Evolutionary conservation across 345 rosid genomes (phyloP).

Genomic region (Brassica carinata): DNA sequence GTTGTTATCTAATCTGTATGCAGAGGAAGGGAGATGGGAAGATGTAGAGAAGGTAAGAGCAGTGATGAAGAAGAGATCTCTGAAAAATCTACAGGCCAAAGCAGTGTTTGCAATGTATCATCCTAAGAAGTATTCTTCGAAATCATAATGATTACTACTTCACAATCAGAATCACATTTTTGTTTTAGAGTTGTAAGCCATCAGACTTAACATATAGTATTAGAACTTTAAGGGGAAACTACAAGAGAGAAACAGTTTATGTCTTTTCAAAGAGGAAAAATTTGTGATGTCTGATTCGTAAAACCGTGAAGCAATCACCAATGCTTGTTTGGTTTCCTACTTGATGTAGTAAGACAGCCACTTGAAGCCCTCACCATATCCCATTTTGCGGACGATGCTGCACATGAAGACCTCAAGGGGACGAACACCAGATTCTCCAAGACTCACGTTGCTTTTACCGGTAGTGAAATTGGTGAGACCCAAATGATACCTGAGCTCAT

Average conservation of each 20-base stretch:
- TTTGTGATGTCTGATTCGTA: background rate
- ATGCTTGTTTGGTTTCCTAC: constrained; percentile 19
- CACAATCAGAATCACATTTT: background rate
- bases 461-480: constrained; percentile 80
- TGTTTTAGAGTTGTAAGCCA: constrained; percentile 2
- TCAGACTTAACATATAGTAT: background rate
- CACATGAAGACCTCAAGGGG: constrained; percentile 85
- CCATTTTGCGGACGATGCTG: constrained; percentile 86
- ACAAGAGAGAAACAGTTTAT: constrained; percentile 1
- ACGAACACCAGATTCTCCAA: constrained; percentile 53
- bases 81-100: constrained; percentile 53
- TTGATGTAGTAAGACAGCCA: constrained; percentile 82
- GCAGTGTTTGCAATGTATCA: constrained; percentile 28
- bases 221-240: constrained; percentile 11
- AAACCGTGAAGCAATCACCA: constrained; percentile 10
- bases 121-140: background rate
- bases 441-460: constrained; percentile 63
- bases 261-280: background rate
- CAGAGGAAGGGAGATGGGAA: constrained; percentile 71
- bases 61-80: constrained; percentile 53
- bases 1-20: constrained; percentile 65
- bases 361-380: constrained; percentile 77
- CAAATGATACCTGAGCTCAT: constrained; percentile 60
- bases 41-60: constrained; percentile 58
- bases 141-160: background rate